Evolutionary conservation across 169 alveolate genomes (phyloP).

Genomic region (Plasmodium vinckei): DNA sequence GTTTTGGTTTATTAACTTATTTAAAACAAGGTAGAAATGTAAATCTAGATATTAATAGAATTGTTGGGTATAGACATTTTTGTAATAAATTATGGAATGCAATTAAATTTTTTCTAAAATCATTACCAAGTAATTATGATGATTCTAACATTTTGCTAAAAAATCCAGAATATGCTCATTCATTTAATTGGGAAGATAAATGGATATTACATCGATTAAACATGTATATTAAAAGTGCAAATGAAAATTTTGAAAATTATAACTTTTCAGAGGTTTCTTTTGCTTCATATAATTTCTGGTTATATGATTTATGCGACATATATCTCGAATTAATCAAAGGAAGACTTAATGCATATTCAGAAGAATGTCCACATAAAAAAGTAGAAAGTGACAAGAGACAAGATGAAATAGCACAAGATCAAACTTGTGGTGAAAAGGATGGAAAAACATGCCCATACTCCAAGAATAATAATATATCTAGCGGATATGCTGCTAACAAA

Average conservation of each 20-base stretch:
- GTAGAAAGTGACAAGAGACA: conserved; percentile 22
- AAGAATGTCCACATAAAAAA: background rate
- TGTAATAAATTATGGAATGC: conserved; percentile 99
- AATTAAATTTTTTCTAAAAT: conserved; percentile 92
- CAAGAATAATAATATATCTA: conserved; percentile 24
- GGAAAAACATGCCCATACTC: conserved; percentile 79
- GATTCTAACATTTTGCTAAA: conserved; percentile 77
- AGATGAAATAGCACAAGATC: conserved; percentile 21
- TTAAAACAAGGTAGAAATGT: conserved; percentile 96
- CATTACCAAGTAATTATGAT: conserved; percentile 82
- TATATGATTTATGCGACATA: conserved; percentile 97
- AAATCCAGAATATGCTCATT: conserved; percentile 64
- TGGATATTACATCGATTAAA: conserved; percentile 95
- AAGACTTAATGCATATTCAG: conserved; percentile 79
- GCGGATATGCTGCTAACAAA: conserved; percentile 75
- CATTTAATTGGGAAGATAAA: conserved; percentile 92
- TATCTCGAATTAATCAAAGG: conserved; percentile 96
- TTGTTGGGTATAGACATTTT: conserved; percentile 97
- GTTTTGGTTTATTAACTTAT: conserved; percentile 95
- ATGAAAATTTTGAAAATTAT: conserved; percentile 91
- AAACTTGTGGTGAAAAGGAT: background rate
- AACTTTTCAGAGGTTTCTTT: conserved; percentile 96
- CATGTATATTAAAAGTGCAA: conserved; percentile 82
- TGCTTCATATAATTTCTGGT: conserved; percentile 95
- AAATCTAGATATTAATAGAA: conserved; percentile 96